phyloP scores from a whole-genome alignment of 1,284 basidiomycete species.

The Tilletia caries region DNA sequence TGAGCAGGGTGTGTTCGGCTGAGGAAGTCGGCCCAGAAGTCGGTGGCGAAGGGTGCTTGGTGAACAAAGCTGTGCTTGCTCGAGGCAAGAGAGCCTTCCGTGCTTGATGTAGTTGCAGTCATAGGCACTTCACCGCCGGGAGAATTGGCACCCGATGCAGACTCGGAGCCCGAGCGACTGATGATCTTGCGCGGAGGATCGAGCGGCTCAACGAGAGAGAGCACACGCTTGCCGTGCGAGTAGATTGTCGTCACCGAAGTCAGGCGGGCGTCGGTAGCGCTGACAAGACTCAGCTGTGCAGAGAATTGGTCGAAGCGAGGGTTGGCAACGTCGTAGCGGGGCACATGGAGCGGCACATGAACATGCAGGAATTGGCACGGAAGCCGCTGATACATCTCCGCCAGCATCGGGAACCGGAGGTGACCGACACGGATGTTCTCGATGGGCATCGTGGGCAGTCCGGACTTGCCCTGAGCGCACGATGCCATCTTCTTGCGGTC shows the following conservation, averaged over 20 bases:
- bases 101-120: not conserved
- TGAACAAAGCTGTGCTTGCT: slow-evolving; percentile 45
- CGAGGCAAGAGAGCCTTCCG: not conserved
- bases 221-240: slow-evolving; percentile 51
- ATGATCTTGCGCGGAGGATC: slow-evolving; percentile 41
- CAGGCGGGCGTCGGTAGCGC: slow-evolving; percentile 37
- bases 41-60: slow-evolving; percentile 52
- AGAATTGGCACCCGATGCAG: slow-evolving; percentile 1
- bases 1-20: slow-evolving; percentile 51
- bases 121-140: not conserved
- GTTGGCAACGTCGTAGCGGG: slow-evolving; percentile 42
- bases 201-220: slow-evolving; percentile 49
- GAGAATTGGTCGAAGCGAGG: slow-evolving; percentile 45
- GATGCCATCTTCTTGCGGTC: slow-evolving; percentile 41
- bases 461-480: slow-evolving; percentile 32
- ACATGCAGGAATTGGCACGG: slow-evolving; percentile 56
- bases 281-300: slow-evolving; percentile 48
- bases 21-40: slow-evolving; percentile 54
- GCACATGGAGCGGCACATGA: slow-evolving; percentile 53
- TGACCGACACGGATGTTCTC: slow-evolving; percentile 37
- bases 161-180: slow-evolving; percentile 12
- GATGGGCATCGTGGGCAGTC: slow-evolving; percentile 39
- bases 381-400: slow-evolving; percentile 51
- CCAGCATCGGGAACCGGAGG: slow-evolving; percentile 51
- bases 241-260: slow-evolving; percentile 54